Evolutionary conservation across 495 filamentous ascomycete species (phyloP).

Genomic region (Neurospora tetrasperma): DNA sequence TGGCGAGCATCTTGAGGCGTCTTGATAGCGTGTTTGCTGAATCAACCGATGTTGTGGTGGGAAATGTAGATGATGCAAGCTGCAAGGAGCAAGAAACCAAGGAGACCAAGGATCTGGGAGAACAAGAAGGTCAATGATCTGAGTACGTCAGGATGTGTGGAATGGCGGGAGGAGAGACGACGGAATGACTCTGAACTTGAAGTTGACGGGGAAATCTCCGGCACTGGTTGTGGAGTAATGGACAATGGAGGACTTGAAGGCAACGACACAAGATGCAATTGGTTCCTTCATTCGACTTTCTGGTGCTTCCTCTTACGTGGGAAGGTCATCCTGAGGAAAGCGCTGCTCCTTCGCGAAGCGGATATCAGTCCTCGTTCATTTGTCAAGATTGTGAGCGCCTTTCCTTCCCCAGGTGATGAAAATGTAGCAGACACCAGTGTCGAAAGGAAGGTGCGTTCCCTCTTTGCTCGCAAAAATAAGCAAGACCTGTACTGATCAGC

Average conservation of each 20-base stretch:
- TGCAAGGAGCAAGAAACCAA: slow-evolving; percentile 1
- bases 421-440: not conserved
- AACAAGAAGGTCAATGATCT: not conserved
- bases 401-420: not conserved
- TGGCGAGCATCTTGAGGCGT: not conserved
- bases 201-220: not conserved
- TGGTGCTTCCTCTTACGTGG: not conserved
- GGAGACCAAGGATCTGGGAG: not conserved
- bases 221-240: not conserved
- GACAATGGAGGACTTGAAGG: not conserved
- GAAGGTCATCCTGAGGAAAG: not conserved
- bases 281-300: not conserved
- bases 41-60: not conserved
- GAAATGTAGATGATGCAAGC: not conserved
- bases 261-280: not conserved
- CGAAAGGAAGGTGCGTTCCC: not conserved
- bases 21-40: not conserved
- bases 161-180: not conserved
- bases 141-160: not conserved
- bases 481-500: not conserved
- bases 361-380: not conserved
- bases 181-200: not conserved
- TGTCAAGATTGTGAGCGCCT: not conserved
- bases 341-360: not conserved
- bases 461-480: not conserved